These are phyloP conservation scores for Trifolium subterraneum DNA, from an alignment of 306 rosid genomes.

Conservation along the genomic window DNA sequence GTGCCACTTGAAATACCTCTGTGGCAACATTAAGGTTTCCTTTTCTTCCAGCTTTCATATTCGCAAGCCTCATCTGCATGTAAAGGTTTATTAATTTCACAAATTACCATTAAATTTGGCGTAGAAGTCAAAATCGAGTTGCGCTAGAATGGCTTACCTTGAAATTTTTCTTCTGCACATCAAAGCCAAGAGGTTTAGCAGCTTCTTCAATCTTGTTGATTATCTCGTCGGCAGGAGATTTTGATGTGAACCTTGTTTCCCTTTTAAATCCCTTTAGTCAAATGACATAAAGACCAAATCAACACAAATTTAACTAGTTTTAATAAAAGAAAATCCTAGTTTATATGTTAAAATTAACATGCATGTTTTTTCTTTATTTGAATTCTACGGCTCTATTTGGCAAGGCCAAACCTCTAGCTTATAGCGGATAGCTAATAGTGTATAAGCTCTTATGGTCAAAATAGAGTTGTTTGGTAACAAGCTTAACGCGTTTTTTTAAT, in stretches of 20 bases:
- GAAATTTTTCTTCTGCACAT: conserved; percentile 93
- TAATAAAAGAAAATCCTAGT: not conserved
- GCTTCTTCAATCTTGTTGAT: conserved; percentile 94
- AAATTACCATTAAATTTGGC: conserved; percentile 20
- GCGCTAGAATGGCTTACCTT: conserved; percentile 60
- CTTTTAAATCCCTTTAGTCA: conserved; percentile 77
- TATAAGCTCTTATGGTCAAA: not conserved
- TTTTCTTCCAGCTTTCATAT: conserved; percentile 93
- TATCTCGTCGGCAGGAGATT: conserved; percentile 85
- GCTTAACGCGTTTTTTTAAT: not conserved
- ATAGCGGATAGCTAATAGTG: too few species aligned
- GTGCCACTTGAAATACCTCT: conserved; percentile 99
- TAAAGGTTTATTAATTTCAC: conserved; percentile 28
- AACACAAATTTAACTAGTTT: not conserved
- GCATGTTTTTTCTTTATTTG: conserved; percentile 8
- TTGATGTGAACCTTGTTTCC: conserved; percentile 98
- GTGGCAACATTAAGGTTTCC: conserved; percentile 99
- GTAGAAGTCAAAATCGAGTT: not conserved
- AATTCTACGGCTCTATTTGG: not conserved
- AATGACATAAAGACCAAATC: not conserved
- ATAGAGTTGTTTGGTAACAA: not conserved
- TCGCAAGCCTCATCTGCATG: conserved; percentile 88
- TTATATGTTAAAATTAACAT: not conserved
- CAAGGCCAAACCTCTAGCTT: not conserved
- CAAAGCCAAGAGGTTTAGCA: conserved; percentile 97